These are phyloP conservation scores for Phytophthora cryptogea DNA, from an alignment of 352 stramenopile genomes.

Conservation along the genomic window DNA sequence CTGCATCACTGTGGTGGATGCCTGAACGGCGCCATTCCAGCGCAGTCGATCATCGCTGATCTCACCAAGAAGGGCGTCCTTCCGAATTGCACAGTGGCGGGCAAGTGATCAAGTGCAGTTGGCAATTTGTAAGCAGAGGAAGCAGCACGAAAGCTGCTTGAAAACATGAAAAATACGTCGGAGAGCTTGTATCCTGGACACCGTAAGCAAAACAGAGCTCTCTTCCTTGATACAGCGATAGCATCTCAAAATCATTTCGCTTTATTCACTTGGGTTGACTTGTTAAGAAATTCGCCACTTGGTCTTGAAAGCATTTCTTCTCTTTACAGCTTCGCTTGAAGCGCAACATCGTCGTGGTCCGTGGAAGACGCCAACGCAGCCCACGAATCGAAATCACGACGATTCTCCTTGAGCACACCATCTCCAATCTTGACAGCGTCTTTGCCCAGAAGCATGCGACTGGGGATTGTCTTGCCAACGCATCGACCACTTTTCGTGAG, in stretches of 20 bases:
- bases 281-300: neutral
- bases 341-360: conserved; percentile 27
- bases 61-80: conserved; percentile 41
- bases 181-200: conserved; percentile 11
- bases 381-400: conserved; percentile 37
- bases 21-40: conserved; percentile 65
- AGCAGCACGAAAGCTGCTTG: conserved; percentile 5
- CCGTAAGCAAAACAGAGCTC: conserved; percentile 1
- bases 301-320: conserved; percentile 5
- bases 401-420: conserved; percentile 17
- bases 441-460: conserved; percentile 40
- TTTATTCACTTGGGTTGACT: conserved; percentile 17
- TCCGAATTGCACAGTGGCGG: conserved; percentile 39
- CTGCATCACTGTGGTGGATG: conserved; percentile 81
- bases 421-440: conserved; percentile 37
- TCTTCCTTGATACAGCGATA: neutral
- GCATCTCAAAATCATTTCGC: conserved; percentile 14
- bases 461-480: conserved; percentile 34
- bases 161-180: neutral
- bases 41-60: conserved; percentile 52
- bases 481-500: conserved; percentile 46
- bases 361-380: conserved; percentile 27
- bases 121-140: conserved; percentile 7
- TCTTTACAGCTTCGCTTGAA: conserved; percentile 26
- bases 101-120: conserved; percentile 8